Conservation (phyloP, 2,329 filamentous ascomycete species). For the Ascochyta lentis region DNA sequence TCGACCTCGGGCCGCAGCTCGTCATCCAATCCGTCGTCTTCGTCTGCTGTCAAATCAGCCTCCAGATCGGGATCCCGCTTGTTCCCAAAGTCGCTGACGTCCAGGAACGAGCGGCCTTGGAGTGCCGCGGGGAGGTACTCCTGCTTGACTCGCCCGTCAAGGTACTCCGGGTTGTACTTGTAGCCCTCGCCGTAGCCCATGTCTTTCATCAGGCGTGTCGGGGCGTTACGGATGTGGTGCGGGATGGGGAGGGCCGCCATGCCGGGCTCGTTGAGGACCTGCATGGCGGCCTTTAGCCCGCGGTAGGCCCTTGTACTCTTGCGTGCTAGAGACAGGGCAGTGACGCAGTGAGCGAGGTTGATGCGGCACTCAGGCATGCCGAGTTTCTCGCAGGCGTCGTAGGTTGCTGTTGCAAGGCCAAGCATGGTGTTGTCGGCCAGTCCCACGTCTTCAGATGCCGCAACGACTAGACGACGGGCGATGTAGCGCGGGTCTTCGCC, state of each 20-base stretch:
- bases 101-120: conserved; percentile 74
- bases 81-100: conserved; percentile 79
- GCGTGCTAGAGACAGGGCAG: conserved; percentile 78
- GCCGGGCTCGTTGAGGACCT: conserved; percentile 81
- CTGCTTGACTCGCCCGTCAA: conserved; percentile 80
- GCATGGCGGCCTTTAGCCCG: conserved; percentile 78
- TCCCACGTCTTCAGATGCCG: conserved; percentile 92
- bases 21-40: conserved; percentile 29
- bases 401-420: conserved; percentile 81
- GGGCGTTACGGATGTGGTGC: conserved; percentile 87
- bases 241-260: conserved; percentile 83
- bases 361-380: conserved; percentile 96
- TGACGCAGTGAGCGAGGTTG: conserved; percentile 84
- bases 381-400: conserved; percentile 88
- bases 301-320: conserved; percentile 91
- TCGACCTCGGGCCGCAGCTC: conserved; percentile 36
- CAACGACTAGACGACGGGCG: conserved; percentile 89
- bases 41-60: conserved; percentile 14
- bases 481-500: conserved; percentile 94
- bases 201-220: conserved; percentile 91
- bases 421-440: conserved; percentile 86
- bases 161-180: conserved; percentile 94
- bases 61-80: conserved; percentile 66
- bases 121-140: conserved; percentile 87
- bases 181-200: conserved; percentile 90